Evolutionary conservation across 768 basidiomycete genomes (phyloP).

Genomic region (Lactifluus volemus): DNA sequence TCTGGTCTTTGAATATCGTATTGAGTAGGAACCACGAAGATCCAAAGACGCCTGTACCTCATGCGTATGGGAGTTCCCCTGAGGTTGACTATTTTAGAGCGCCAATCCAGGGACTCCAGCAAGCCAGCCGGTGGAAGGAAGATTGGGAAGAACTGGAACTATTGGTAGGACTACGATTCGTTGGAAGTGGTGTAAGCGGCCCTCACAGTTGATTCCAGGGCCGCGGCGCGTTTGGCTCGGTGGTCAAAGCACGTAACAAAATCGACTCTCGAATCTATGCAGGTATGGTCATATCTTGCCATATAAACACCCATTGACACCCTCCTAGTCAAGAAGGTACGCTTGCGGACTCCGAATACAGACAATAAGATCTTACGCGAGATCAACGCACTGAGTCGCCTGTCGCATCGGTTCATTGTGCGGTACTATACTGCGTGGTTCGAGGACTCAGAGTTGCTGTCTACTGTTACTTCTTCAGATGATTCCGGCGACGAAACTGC

Average conservation of each 20-base stretch:
- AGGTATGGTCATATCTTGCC: slow-evolving; percentile 32
- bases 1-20: neutral
- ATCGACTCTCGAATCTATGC: slow-evolving; percentile 82
- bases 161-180: slow-evolving; percentile 35
- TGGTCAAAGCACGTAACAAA: slow-evolving; percentile 87
- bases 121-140: slow-evolving; percentile 77
- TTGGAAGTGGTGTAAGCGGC: neutral
- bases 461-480: slow-evolving; percentile 41
- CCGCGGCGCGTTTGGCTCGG: slow-evolving; percentile 87
- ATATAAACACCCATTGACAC: neutral
- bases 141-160: slow-evolving; percentile 93
- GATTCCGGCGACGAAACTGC: slow-evolving; percentile 30
- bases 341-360: slow-evolving; percentile 65
- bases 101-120: slow-evolving; percentile 34
- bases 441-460: slow-evolving; percentile 52
- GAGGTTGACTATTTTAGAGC: slow-evolving; percentile 55
- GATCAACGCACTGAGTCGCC: slow-evolving; percentile 78
- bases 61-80: slow-evolving; percentile 43
- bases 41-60: slow-evolving; percentile 44
- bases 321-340: slow-evolving; percentile 78
- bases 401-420: slow-evolving; percentile 86
- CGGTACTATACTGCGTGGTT: slow-evolving; percentile 90
- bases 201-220: slow-evolving; percentile 40
- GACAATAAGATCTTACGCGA: slow-evolving; percentile 87
- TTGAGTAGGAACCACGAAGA: slow-evolving; percentile 23